Base-by-base conservation (phyloP, 768 basidiomycete genomes). In the Lyophyllum semitale region DNA sequence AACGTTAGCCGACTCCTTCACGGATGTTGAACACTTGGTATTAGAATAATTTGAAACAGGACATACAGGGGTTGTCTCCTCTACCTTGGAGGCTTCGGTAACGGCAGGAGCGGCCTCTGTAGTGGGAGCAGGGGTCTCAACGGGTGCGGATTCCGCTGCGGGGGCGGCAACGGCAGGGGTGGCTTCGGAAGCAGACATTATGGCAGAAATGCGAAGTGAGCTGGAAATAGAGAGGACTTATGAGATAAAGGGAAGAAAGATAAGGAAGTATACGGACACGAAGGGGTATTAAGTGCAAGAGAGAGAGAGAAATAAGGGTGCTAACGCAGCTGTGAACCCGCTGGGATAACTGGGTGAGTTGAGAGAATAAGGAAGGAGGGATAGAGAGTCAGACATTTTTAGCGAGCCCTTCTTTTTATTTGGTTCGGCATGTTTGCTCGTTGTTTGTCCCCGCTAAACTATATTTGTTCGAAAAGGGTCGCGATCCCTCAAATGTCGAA, bases 141-240 rank as follows among this genome's bases (percentile, higher is more conserved):
- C 69, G 60, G 72, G 72, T 73, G 81, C 81, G 55, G 75, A 72
- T 69, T 84, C 86, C 72, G 85, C 84, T 53, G 75, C 71, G 70
- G 77, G 66, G 47, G 65, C 73, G 64, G 68, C 77, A 67, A 75
- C 75, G 64, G 71, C 65, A 66, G 71, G 69, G 68, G 77, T 66
- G 68, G 75, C 72, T 73, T 87, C 88, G 66, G 86, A 71, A 73
- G 88, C 82, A 80, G 91, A 92, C 90, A 94, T 93, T 91, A 91
- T 84, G 75, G 76, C 73, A 77, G 69, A 74, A 76, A 74, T 70
- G 74, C 70, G 74, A 77, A 78, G 76, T 79, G 81, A 81, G 83
- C 83, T 85, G 69, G 37, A 55, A 58, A 56, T 53, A 52, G 55
- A 56, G 57, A 53, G 62, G 61, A 61, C 46, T n/a, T 52, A 32